Base-by-base conservation (phyloP, 2,329 filamentous ascomycete species). In the Podosphaera xanthii region DNA sequence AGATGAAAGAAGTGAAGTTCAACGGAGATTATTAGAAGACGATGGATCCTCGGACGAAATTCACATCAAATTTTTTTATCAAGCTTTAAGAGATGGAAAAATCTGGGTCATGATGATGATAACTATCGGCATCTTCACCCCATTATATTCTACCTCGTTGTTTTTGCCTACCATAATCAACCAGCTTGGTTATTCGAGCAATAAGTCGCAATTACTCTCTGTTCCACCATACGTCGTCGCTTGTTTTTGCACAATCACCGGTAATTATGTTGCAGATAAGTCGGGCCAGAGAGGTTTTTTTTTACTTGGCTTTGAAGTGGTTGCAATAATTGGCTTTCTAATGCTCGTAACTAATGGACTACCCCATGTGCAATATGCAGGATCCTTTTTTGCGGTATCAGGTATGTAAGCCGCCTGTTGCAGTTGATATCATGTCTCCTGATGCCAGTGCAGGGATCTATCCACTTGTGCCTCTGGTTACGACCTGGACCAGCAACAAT, bases 401-500 rank as follows among this genome's bases (percentile, higher is more conserved):
- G 73, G 69, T 70, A 58, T 63, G 73, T 33, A 46, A 48, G n/a
- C n/a, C 3, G 10, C 14, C 12, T 12, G 14, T 5, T 58, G 1
- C 40, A 44, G n/a, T 44, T 60, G 0, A 30, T 2, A 14, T 7
- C 64, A 22, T 35, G 5, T 46, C 10, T 4, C 31, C 59, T 61
- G 53, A 61, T 35, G 7, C 35, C 3, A 10, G 0, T 74, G 88
- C 61, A 63, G 89, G 90, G 0, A 94, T 94, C 64, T 95, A 94
- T 66, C 87, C 89, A 0, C 82, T 81, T 65, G 86, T 94, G 59
- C 74, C 87, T 8, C 90, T 94, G 67, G 91, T 87, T 0, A 86
- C 94, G 62, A 82, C 82, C 1, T 96, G 90, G 90, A 76, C 83
- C 33, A 81, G 83, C 57, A 95, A 96, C 72, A 95, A 95, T 63